These are phyloP conservation scores for Gypsophila paniculata DNA, from an alignment of 179 eudicot genomes.

Conservation along the genomic window DNA sequence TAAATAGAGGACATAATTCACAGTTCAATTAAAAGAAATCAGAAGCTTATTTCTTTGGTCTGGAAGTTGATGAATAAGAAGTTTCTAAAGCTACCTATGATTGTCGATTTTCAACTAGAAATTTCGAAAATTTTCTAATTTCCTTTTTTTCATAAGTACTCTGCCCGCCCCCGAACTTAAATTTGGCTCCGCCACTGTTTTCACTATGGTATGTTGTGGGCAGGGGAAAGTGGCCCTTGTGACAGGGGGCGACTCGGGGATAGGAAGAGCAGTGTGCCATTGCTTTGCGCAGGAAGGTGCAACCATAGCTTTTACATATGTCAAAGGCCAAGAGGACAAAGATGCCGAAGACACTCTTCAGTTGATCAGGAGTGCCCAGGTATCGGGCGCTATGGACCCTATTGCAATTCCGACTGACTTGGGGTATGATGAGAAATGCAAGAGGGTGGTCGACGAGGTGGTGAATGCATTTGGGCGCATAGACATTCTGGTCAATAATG, in stretches of 20 bases:
- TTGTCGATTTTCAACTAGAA: no score
- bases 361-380: constrained; percentile 45
- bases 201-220: constrained; percentile 3
- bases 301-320: constrained; percentile 78
- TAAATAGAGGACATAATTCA: no score
- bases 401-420: constrained; percentile 57
- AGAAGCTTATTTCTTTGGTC: no score
- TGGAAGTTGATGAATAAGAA: no score
- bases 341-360: constrained; percentile 58
- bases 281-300: constrained; percentile 78
- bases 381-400: constrained; percentile 53
- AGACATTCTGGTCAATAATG: constrained; percentile 68
- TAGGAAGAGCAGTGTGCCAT: constrained; percentile 72
- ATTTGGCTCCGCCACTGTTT: no score
- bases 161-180: no score
- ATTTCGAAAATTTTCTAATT: no score
- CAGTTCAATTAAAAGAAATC: no score
- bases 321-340: constrained; percentile 62
- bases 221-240: constrained; percentile 89
- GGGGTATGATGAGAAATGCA: constrained; percentile 67
- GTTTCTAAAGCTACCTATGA: no score
- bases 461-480: constrained; percentile 55
- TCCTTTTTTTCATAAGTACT: no score
- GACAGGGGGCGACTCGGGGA: constrained; percentile 92
- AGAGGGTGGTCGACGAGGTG: constrained; percentile 66